phyloP scores from a whole-genome alignment of 2,329 filamentous ascomycete genomes.

The Decorospora gaudefroyi region DNA sequence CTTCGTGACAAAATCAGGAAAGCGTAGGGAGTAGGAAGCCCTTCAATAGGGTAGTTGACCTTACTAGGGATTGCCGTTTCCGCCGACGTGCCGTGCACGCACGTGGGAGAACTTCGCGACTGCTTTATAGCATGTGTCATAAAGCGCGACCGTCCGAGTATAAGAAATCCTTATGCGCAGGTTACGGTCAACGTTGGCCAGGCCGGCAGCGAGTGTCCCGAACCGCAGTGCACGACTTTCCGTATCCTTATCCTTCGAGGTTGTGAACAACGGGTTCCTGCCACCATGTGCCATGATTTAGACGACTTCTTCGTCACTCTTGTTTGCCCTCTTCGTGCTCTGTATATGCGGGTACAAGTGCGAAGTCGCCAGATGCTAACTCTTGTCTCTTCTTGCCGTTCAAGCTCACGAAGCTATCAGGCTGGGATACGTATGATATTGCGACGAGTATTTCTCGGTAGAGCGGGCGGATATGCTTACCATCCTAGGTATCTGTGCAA shows the following conservation, averaged over 20 bases:
- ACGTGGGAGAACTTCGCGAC: too few species aligned
- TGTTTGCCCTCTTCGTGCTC: conserved; percentile 73
- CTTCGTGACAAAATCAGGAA: too few species aligned
- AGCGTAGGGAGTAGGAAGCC: too few species aligned
- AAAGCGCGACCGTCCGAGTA: too few species aligned
- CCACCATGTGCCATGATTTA: conserved; percentile 70
- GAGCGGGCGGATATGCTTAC: conserved; percentile 55
- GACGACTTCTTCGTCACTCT: conserved; percentile 64
- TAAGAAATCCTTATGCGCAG: too few species aligned
- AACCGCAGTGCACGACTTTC: too few species aligned
- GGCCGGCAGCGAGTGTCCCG: too few species aligned
- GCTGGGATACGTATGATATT: background rate
- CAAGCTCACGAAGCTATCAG: conserved; percentile 55
- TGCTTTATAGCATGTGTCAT: too few species aligned
- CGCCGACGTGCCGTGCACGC: too few species aligned
- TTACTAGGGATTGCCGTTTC: too few species aligned
- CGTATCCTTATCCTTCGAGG: conserved; percentile 63
- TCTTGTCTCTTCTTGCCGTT: conserved; percentile 61
- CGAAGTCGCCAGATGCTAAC: conserved; percentile 68
- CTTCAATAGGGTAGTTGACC: too few species aligned
- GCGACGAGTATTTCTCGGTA: background rate
- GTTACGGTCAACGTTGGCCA: too few species aligned
- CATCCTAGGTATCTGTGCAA: conserved; percentile 57
- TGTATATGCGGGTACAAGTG: conserved; percentile 69
- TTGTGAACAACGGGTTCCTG: conserved; percentile 65